These are phyloP conservation scores for Pseudoturritis turrita DNA, from an alignment of 345 rosid genomes.

Conservation along the genomic window DNA sequence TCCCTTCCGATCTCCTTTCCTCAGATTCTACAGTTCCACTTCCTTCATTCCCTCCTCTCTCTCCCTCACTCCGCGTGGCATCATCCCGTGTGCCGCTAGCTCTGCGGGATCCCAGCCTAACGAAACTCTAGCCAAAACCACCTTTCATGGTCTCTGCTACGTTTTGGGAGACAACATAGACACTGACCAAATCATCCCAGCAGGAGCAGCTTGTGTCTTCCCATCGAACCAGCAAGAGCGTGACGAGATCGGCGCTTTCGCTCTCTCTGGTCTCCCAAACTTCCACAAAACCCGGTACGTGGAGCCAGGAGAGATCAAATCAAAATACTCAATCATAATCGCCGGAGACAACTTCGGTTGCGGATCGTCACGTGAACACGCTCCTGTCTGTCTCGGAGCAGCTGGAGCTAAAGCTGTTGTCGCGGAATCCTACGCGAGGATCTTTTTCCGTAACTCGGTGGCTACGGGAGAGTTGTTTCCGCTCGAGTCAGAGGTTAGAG, in stretches of 20 bases:
- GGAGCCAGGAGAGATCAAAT: constrained; percentile 45
- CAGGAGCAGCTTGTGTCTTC: constrained; percentile 54
- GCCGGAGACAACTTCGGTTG: constrained; percentile 88
- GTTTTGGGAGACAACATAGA: constrained; percentile 88
- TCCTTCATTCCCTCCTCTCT: not conserved
- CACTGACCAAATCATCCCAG: constrained; percentile 92
- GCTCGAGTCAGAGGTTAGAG: constrained; percentile 67
- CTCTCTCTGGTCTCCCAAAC: constrained; percentile 76
- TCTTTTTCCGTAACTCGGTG: constrained; percentile 89
- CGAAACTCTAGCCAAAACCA: constrained; percentile 11
- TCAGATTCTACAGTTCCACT: constrained; percentile 11
- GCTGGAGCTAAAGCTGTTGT: constrained; percentile 72
- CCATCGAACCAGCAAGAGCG: constrained; percentile 83
- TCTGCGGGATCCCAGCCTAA: not conserved
- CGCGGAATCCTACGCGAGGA: constrained; percentile 81
- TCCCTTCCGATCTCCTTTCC: not conserved
- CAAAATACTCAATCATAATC: constrained; percentile 60
- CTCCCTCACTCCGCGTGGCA: constrained; percentile 12
- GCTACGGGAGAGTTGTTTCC: constrained; percentile 83
- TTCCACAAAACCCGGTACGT: constrained; percentile 58
- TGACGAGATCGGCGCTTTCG: constrained; percentile 73
- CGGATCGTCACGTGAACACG: constrained; percentile 92
- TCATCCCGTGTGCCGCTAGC: constrained; percentile 16
- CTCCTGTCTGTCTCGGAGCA: constrained; percentile 87
- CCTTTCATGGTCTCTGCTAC: constrained; percentile 81